These are phyloP conservation scores for Vigna unguiculata DNA, from an alignment of 306 rosid genomes.

Conservation along the genomic window DNA sequence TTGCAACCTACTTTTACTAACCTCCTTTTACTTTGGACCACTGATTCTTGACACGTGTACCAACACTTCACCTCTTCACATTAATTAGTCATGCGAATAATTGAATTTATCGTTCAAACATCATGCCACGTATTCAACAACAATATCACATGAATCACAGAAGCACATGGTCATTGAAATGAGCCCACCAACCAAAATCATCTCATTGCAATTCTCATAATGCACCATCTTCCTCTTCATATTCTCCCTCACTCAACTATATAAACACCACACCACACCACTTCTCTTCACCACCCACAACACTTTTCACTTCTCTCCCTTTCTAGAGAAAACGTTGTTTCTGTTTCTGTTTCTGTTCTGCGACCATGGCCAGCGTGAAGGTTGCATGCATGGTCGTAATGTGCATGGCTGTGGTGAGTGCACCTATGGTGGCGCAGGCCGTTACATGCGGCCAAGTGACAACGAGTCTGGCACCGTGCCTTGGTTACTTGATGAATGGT, in stretches of 20 bases:
- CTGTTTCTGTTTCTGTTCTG: no score
- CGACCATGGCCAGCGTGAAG: constrained; percentile 32
- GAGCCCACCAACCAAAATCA: not conserved
- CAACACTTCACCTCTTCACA: not conserved
- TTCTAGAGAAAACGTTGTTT: not conserved
- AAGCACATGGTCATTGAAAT: not conserved
- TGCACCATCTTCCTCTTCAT: no score
- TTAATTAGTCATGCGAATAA: not conserved
- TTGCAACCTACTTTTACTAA: not conserved
- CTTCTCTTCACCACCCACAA: not conserved
- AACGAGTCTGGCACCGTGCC: not conserved
- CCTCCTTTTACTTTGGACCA: not conserved
- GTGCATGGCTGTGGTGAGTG: constrained; percentile 39
- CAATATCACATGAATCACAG: not conserved
- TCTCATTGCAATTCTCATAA: not conserved
- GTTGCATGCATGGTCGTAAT: constrained; percentile 40
- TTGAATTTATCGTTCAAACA: no score
- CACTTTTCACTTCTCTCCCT: not conserved
- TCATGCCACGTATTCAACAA: not conserved
- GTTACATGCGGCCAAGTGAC: constrained; percentile 44
- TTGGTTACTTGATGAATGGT: not conserved
- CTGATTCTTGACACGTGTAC: not conserved
- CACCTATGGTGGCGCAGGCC: constrained; percentile 42
- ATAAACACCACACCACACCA: not conserved
- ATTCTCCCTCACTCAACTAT: not conserved